Percentiles rank a stretch among this genome's conserved stretches.
These are phyloP conservation scores for Aureococcus anophagefferens DNA, from an alignment of 108 stramenopile species.

Conservation along the genomic window DNA sequence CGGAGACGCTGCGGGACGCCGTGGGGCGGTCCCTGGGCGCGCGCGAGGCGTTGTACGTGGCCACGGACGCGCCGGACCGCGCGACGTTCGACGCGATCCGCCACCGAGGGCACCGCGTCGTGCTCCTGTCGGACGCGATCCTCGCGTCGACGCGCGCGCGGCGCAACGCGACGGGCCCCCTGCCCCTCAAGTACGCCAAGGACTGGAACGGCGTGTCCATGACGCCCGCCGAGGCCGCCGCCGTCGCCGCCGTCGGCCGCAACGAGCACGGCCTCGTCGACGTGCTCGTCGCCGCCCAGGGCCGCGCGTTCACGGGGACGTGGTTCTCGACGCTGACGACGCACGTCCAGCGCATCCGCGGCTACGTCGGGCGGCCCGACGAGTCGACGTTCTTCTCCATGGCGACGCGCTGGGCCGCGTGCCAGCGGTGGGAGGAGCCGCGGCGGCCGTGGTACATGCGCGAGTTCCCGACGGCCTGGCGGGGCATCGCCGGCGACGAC, in stretches of 20 bases:
- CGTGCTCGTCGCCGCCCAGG: constrained; percentile 65
- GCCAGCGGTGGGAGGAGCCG: constrained; percentile 56
- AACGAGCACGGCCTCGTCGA: constrained; percentile 79
- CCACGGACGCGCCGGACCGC: constrained; percentile 73
- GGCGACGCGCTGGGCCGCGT: constrained; percentile 36
- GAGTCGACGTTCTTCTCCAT: constrained; percentile 54
- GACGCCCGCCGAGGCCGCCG: neutral
- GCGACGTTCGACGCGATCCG: constrained; percentile 58
- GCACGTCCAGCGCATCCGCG: constrained; percentile 57
- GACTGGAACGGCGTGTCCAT: no score
- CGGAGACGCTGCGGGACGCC: neutral
- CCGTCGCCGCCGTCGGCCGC: constrained; percentile 28
- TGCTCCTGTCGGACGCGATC: constrained; percentile 29
- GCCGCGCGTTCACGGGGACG: constrained; percentile 61
- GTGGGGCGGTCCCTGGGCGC: constrained; percentile 18
- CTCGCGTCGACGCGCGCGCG: constrained; percentile 49
- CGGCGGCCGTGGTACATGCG: constrained; percentile 65
- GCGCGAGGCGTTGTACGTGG: constrained; percentile 62
- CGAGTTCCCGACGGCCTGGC: constrained; percentile 74
- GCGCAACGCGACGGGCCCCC: constrained; percentile 25
- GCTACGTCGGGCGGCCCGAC: constrained; percentile 13
- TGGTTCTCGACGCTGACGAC: constrained; percentile 66
- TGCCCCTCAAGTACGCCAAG: no score
- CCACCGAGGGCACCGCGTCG: constrained; percentile 9
- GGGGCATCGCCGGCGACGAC: constrained; percentile 53